These are phyloP conservation scores for Cornus controversa DNA, from an alignment of 148 eudicot genomes.

Conservation along the genomic window DNA sequence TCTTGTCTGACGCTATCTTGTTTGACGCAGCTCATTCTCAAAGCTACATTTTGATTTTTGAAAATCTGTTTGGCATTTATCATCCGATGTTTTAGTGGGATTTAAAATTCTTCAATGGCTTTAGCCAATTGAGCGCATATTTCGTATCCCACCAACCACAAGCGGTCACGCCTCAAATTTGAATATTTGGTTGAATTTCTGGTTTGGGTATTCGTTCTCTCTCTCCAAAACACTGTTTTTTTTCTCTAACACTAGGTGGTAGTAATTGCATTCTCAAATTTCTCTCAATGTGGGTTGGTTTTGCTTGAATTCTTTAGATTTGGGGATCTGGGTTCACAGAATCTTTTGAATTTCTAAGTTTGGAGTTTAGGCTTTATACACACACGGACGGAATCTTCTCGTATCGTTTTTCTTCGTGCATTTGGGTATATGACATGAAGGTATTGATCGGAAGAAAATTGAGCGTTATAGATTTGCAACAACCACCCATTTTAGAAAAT, in stretches of 20 bases:
- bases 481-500: not conserved
- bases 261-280: not conserved
- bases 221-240: too few relatives aligned
- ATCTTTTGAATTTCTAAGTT: conserved; percentile 8
- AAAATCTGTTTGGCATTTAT: not conserved
- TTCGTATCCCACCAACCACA: not conserved
- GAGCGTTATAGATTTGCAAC: not conserved
- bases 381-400: not conserved
- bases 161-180: not conserved
- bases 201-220: too few relatives aligned
- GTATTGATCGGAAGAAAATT: not conserved
- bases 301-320: conserved; percentile 8
- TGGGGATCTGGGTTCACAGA: conserved; percentile 19
- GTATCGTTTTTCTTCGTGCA: not conserved
- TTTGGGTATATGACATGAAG: not conserved
- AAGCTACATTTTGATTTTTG: not conserved
- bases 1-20: too few relatives aligned
- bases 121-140: not conserved
- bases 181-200: too few relatives aligned
- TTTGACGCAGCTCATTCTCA: too few relatives aligned
- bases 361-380: conserved; percentile 1
- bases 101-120: not conserved
- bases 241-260: too few relatives aligned
- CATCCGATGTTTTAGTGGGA: not conserved
- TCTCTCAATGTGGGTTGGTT: conserved; percentile 27